Conservation (phyloP, 345 rosid species). For the sweet orange (Citrus sinensis) region DNA sequence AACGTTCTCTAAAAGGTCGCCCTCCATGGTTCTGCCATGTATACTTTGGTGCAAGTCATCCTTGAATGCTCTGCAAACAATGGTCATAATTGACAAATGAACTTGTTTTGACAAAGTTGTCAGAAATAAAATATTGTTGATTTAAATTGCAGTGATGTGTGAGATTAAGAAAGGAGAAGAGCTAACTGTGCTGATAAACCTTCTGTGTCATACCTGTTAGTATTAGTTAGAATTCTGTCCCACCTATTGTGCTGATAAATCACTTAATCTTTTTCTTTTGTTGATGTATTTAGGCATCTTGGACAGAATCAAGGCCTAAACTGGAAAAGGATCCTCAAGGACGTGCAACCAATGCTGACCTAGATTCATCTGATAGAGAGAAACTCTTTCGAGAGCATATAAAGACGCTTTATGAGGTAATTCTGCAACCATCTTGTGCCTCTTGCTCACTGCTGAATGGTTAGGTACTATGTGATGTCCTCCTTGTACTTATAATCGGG, state of each 20-base stretch:
- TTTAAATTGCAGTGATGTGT: background rate
- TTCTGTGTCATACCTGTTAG: background rate
- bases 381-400: constrained; percentile 90
- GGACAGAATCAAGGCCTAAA: constrained; percentile 87
- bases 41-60: background rate
- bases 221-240: background rate
- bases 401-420: constrained; percentile 83
- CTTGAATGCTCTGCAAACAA: background rate
- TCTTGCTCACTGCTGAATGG: background rate
- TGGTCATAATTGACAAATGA: background rate
- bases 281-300: constrained; percentile 60
- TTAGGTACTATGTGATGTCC: background rate
- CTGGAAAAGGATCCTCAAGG: constrained; percentile 96
- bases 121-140: background rate
- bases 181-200: background rate
- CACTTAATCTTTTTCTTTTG: constrained; percentile 4
- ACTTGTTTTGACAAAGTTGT: background rate
- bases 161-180: background rate
- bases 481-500: background rate
- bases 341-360: constrained; percentile 73
- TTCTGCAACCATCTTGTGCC: background rate
- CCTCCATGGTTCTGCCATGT: background rate
- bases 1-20: background rate
- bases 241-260: background rate
- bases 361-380: constrained; percentile 78